Conservation (phyloP, 352 stramenopile species). For the Phytophthora ramorum region DNA sequence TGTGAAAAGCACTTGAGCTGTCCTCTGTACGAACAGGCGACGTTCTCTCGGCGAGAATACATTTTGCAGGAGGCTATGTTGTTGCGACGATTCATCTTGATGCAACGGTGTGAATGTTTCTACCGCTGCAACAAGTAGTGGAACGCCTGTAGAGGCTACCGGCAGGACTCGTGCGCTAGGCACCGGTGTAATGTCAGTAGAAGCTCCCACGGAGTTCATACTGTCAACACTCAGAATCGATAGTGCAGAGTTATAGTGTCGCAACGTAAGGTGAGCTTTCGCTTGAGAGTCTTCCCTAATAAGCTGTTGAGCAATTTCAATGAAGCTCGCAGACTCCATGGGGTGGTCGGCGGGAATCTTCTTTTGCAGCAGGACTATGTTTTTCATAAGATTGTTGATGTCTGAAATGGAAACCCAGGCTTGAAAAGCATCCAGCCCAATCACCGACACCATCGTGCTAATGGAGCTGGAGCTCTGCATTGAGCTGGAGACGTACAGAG, state of each 20-base stretch:
- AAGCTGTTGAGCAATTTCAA: slow-evolving; percentile 15
- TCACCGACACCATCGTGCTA: slow-evolving; percentile 29
- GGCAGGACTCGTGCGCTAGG: neutral
- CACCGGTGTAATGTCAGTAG: neutral
- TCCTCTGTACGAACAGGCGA: slow-evolving; percentile 3
- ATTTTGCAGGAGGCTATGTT: neutral
- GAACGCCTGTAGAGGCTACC: neutral
- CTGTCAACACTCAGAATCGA: slow-evolving; percentile 6
- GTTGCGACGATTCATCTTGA: neutral
- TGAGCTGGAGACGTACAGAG: slow-evolving; percentile 42
- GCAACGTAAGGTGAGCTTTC: neutral
- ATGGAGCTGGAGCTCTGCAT: slow-evolving; percentile 41
- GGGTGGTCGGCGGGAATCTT: slow-evolving; percentile 12
- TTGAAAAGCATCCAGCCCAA: slow-evolving; percentile 35
- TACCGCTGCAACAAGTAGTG: neutral
- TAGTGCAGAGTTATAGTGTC: neutral
- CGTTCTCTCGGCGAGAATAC: slow-evolving; percentile 10
- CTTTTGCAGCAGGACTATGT: neutral
- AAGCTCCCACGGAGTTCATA: neutral
- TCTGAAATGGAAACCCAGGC: slow-evolving; percentile 30
- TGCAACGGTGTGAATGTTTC: slow-evolving; percentile 2
- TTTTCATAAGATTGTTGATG: slow-evolving; percentile 5
- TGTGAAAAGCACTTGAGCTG: slow-evolving; percentile 28
- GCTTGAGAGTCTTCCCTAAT: slow-evolving; percentile 13
- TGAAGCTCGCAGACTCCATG: slow-evolving; percentile 6